Evolutionary conservation across 495 filamentous ascomycete genomes (phyloP), one percentile per base, ranked within the genome.

Genomic region (Aspergillus leporis): DNA sequence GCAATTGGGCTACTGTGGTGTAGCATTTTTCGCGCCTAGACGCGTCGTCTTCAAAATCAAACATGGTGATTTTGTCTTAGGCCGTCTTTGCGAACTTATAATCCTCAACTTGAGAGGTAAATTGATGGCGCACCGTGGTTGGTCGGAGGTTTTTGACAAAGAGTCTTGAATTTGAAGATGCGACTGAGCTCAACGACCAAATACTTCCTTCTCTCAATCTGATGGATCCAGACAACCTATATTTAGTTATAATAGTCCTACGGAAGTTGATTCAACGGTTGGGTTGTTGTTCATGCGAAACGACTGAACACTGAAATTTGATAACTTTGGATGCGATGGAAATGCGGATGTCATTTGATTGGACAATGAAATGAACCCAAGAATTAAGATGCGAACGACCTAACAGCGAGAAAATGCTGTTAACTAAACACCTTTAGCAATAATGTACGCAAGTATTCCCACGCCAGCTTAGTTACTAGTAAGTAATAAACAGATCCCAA

Each of bases 21-120:
- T 84, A 88, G 71, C 87, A 90, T 77, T 92, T 97, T 45, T 84
- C 76, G 58, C 84, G 83, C 67, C 79, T 75, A 9, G 83, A 78
- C 36, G 82, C 78, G 32, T 81, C 76, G 16, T 80, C 73, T 23
- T 73, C 65, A 51, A 88, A 81, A 28, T 84, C 77, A 25, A 88
- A 75, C 87, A 91, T 90, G 22, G 4, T 60, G 45, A 25, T 18
- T 0, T n/a, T 4, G 10, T 16, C 14, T n/a, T 36, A 14, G 34
- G 38, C 14, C n/a, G 16, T 41, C 3, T 13, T 0, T 40, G 3
- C 13, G 5, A n/a, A 10, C 13, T 23, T 47, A 19, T 12, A 22
- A 4, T 19, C 41, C 41, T 36, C 4, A 2, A 14, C 3, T 12
- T 14, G 2, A 14, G 34, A 14, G 34, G 13, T 36, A 12, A 36